Conservation (phyloP, 371 early-diverging fungal genomes). For the Amoeboaphelidium protococcarum region DNA sequence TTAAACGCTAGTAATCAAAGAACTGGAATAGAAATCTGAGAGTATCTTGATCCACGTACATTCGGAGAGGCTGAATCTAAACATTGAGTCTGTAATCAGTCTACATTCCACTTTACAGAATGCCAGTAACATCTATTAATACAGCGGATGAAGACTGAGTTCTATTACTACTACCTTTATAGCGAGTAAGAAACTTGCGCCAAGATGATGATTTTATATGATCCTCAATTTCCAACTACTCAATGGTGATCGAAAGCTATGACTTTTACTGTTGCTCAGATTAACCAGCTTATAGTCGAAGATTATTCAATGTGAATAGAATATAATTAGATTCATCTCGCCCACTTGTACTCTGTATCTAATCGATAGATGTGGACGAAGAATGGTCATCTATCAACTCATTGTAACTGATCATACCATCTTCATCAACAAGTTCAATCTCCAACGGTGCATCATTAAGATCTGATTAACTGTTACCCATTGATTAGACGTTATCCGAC, state of each 20-base stretch:
- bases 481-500: too few species aligned
- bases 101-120: background rate
- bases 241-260: slow-evolving; percentile 19
- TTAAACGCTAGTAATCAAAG: slow-evolving; percentile 17
- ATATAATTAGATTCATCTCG: too few species aligned
- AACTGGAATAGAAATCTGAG: slow-evolving; percentile 50
- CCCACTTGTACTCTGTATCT: too few species aligned
- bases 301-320: too few species aligned
- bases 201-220: slow-evolving; percentile 41
- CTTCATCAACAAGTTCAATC: too few species aligned
- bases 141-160: background rate
- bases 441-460: too few species aligned
- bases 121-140: background rate
- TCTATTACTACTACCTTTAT: slow-evolving; percentile 5
- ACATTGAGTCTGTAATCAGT: slow-evolving; percentile 4
- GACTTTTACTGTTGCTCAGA: too few species aligned
- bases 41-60: slow-evolving; percentile 83
- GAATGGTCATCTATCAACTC: too few species aligned
- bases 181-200: slow-evolving; percentile 31
- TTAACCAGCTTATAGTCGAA: too few species aligned
- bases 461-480: too few species aligned
- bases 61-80: slow-evolving; percentile 41
- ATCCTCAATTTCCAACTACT: slow-evolving; percentile 47
- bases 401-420: too few species aligned
- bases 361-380: too few species aligned